Percentiles rank a stretch among this genome's conserved stretches.
phyloP scores from a whole-genome alignment of 2,329 filamentous ascomycete species.

The Arthrobotrys sphaeroides region DNA sequence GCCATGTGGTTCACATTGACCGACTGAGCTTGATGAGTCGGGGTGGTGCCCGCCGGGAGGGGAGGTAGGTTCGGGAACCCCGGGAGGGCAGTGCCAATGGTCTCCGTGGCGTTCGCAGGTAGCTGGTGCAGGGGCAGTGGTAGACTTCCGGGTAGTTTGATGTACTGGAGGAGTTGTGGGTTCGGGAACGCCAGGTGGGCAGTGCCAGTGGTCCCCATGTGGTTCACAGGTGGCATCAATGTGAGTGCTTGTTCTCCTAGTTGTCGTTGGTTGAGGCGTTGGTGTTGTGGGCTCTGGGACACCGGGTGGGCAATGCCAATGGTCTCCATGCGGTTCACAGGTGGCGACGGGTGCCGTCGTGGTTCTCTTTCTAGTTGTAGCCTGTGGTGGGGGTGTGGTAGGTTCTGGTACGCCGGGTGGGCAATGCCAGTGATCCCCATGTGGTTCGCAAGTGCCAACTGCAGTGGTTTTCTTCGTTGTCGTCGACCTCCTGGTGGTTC shows the following conservation, averaged over 20 bases:
- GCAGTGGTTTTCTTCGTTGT: background rate
- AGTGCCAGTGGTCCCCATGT: constrained; percentile 5
- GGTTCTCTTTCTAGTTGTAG: background rate
- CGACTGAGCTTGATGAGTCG: background rate
- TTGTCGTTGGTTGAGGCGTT: background rate
- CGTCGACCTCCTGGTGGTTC: background rate
- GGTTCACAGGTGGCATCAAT: background rate
- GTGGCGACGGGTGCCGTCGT: background rate
- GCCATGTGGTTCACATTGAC: background rate
- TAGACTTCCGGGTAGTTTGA: too few relatives aligned
- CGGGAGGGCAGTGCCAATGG: constrained; percentile 1
- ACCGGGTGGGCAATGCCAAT: constrained; percentile 8
- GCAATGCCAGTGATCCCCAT: constrained; percentile 8
- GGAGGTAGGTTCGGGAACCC: background rate
- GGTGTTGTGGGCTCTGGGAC: background rate
- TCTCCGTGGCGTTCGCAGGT: background rate
- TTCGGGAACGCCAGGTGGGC: background rate
- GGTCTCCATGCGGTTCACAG: constrained; percentile 3
- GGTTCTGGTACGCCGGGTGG: background rate
- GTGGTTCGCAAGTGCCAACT: background rate
- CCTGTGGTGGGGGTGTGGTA: background rate
- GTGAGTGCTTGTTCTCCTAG: background rate
- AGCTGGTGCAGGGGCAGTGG: background rate
- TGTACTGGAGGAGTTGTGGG: background rate
- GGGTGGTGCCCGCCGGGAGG: background rate